Evolutionary conservation across 2,329 filamentous ascomycete species (phyloP).

Genomic region (Clonostachys sp.): DNA sequence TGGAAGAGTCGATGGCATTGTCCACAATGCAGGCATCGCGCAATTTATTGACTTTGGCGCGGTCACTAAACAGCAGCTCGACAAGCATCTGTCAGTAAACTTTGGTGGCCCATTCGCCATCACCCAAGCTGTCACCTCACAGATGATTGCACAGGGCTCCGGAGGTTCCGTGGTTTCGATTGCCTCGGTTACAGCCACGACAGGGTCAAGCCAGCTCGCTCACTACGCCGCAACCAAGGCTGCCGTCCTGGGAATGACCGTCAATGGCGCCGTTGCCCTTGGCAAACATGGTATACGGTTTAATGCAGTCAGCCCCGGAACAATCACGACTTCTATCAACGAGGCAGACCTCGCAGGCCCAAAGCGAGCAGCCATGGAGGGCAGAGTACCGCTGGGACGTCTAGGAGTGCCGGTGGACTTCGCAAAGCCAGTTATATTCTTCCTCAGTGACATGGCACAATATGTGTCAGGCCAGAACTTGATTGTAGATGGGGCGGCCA

Average conservation of each 20-base stretch:
- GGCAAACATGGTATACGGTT: conserved; percentile 69
- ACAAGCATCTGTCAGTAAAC: conserved; percentile 2
- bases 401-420: conserved; percentile 2
- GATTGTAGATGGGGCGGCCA: neutral
- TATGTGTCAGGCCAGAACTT: conserved; percentile 3
- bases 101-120: conserved; percentile 2
- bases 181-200: conserved; percentile 1
- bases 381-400: conserved; percentile 1
- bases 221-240: conserved; percentile 3
- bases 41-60: conserved; percentile 3
- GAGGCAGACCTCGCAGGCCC: conserved; percentile 2
- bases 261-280: conserved; percentile 58
- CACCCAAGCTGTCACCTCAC: conserved; percentile 2
- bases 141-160: conserved; percentile 2
- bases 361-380: conserved; percentile 2
- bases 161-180: conserved; percentile 2
- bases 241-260: conserved; percentile 2
- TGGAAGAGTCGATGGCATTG: conserved; percentile 1
- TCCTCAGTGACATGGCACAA: conserved; percentile 2
- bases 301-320: conserved; percentile 74
- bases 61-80: neutral
- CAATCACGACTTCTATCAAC: conserved; percentile 7
- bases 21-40: conserved; percentile 3
- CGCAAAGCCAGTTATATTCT: conserved; percentile 3
- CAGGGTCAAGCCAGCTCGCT: neutral